Percentiles rank a stretch among this genome's conserved stretches.
Conservation (phyloP, 805 yeast genomes). For the Suhomyces emberorum region DNA sequence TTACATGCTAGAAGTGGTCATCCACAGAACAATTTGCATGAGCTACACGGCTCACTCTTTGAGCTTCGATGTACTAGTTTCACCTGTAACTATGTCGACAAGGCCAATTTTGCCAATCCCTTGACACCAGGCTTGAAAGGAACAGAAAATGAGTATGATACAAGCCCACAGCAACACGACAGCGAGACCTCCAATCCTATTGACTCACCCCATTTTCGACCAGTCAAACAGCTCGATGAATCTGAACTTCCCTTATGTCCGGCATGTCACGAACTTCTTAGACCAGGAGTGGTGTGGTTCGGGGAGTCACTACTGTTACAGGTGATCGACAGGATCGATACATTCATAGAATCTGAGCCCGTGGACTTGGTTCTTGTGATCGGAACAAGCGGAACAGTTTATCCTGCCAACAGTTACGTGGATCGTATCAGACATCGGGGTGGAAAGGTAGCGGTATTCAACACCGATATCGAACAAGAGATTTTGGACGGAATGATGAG, state of each 20-base stretch:
- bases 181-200: slow-evolving; percentile 8
- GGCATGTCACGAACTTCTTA: slow-evolving; percentile 56
- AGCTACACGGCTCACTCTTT: slow-evolving; percentile 79
- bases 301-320: slow-evolving; percentile 80
- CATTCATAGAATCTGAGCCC: slow-evolving; percentile 51
- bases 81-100: slow-evolving; percentile 59
- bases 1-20: slow-evolving; percentile 66
- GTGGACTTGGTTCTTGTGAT: slow-evolving; percentile 78
- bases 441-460: slow-evolving; percentile 81
- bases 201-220: slow-evolving; percentile 47
- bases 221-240: slow-evolving; percentile 47
- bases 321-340: slow-evolving; percentile 65
- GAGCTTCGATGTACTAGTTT: slow-evolving; percentile 72
- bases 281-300: slow-evolving; percentile 95
- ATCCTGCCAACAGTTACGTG: slow-evolving; percentile 92
- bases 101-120: slow-evolving; percentile 54
- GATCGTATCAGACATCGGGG: slow-evolving; percentile 70
- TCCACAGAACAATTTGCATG: slow-evolving; percentile 48
- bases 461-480: slow-evolving; percentile 57
- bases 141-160: slow-evolving; percentile 34
- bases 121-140: slow-evolving; percentile 51
- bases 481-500: slow-evolving; percentile 40
- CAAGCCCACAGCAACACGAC: slow-evolving; percentile 10
- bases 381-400: slow-evolving; percentile 81
- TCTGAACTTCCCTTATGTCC: slow-evolving; percentile 75